Conservation (phyloP, 1,284 basidiomycete species). For the Rhodofomes roseus region DNA sequence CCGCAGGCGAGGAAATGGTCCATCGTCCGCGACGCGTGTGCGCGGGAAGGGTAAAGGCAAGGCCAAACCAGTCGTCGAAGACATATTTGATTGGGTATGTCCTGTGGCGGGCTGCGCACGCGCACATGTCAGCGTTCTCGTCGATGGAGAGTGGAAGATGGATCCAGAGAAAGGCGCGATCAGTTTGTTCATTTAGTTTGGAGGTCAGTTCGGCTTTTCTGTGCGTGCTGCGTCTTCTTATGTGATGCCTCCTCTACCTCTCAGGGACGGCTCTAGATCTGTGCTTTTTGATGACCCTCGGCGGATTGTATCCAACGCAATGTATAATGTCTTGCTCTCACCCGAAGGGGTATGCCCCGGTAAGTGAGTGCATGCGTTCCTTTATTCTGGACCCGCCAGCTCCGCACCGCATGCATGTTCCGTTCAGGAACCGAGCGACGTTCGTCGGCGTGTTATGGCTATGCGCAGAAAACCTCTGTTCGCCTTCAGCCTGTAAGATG, state of each 20-base stretch:
- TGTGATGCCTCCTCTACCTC: not conserved
- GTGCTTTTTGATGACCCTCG: not conserved
- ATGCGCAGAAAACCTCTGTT: no score
- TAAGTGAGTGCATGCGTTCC: not conserved
- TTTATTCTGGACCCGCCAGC: not conserved
- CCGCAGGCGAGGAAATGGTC: conserved; percentile 2
- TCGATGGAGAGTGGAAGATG: conserved; percentile 50
- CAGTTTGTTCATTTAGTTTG: conserved; percentile 38
- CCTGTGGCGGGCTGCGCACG: conserved; percentile 54
- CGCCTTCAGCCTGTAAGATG: no score
- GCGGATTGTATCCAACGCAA: not conserved
- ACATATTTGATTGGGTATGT: conserved; percentile 53
- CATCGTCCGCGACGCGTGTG: not conserved
- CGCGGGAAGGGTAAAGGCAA: conserved; percentile 33
- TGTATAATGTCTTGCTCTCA: not conserved
- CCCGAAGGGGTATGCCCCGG: not conserved
- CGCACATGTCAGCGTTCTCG: conserved; percentile 49
- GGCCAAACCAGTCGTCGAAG: conserved; percentile 39
- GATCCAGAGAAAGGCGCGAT: conserved; percentile 40
- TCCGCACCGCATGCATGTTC: no score
- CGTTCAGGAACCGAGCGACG: no score
- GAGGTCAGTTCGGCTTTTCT: not conserved
- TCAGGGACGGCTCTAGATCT: no score
- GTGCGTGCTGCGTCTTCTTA: not conserved
- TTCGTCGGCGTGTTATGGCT: no score